These are phyloP conservation scores for carrot (Daucus carota) DNA, from an alignment of 129 eudicot genomes.

Conservation along the genomic window DNA sequence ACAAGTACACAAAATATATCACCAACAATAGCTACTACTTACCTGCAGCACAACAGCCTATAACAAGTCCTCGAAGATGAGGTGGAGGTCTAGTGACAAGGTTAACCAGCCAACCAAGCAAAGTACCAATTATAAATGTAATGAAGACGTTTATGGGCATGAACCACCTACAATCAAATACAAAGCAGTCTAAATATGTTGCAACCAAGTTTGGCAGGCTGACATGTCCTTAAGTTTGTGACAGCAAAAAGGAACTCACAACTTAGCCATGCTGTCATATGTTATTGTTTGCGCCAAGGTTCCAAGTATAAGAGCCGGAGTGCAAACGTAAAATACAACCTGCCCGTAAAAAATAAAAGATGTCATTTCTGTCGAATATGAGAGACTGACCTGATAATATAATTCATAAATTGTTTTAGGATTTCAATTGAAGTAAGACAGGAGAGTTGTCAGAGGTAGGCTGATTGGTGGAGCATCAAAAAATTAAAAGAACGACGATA, in stretches of 20 bases:
- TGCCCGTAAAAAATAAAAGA: slow-evolving; percentile 24
- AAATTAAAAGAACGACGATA: no score
- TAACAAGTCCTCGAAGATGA: slow-evolving; percentile 66
- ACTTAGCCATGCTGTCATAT: slow-evolving; percentile 36
- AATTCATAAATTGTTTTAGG: not conserved
- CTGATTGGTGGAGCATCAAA: not conserved
- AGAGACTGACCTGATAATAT: not conserved
- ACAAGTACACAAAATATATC: not conserved
- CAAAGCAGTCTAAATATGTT: not conserved
- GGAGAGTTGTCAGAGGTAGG: not conserved
- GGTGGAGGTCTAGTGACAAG: slow-evolving; percentile 49
- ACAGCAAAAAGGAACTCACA: slow-evolving; percentile 36
- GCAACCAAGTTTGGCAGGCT: not conserved
- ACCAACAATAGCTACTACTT: not conserved
- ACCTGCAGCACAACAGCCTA: slow-evolving; percentile 86
- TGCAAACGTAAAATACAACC: slow-evolving; percentile 73
- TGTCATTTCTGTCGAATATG: not conserved
- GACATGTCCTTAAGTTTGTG: not conserved
- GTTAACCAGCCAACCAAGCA: slow-evolving; percentile 70
- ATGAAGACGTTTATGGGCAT: slow-evolving; percentile 79
- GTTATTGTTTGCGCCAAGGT: slow-evolving; percentile 73
- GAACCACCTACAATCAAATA: slow-evolving; percentile 59
- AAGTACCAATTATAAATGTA: slow-evolving; percentile 69
- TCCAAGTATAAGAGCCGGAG: slow-evolving; percentile 72
- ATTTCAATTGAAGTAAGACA: no score